Percentiles rank a stretch among this genome's conserved stretches.
These are phyloP conservation scores for Xylaria multiplex DNA, from an alignment of 2,329 filamentous ascomycete genomes.

Conservation along the genomic window DNA sequence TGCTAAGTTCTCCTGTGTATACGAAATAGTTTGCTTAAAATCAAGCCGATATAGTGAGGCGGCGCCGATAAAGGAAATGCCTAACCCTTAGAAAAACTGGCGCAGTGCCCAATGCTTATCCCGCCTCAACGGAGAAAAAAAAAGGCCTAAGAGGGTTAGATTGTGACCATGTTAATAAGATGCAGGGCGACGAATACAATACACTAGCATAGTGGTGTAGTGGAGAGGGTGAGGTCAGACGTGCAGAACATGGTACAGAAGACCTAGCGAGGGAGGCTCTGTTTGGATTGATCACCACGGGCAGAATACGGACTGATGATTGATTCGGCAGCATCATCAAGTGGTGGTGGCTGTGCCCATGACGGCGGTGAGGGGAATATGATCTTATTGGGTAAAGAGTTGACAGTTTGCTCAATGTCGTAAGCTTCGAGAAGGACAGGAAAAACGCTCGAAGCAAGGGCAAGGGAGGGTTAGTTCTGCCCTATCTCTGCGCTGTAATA, in stretches of 20 bases:
- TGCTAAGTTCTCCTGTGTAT: slow-evolving; percentile 4
- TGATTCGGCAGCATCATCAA: slow-evolving; percentile 2
- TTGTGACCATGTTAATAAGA: slow-evolving; percentile 18
- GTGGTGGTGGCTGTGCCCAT: slow-evolving; percentile 19
- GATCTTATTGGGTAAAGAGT: slow-evolving; percentile 14
- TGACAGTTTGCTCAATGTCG: slow-evolving; percentile 14
- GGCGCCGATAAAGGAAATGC: slow-evolving; percentile 1
- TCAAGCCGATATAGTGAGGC: not conserved
- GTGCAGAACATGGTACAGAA: not conserved
- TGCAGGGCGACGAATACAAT: not conserved
- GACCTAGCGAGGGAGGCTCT: not conserved
- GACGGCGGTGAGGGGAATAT: slow-evolving; percentile 14
- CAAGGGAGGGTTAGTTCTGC: not conserved
- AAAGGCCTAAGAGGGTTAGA: not conserved
- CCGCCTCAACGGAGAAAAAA: not conserved
- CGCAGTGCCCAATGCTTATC: not conserved
- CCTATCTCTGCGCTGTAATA: not conserved
- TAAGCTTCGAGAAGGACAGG: slow-evolving; percentile 33
- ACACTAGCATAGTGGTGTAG: not conserved
- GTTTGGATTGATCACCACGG: not conserved
- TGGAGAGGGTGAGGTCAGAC: not conserved
- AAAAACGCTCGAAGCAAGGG: not conserved
- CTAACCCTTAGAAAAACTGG: not conserved
- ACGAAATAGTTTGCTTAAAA: slow-evolving; percentile 2
- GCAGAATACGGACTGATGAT: not conserved